Conservation (phyloP, 192 early-diverging fungal species). For the Coemansia sp. region DNA sequence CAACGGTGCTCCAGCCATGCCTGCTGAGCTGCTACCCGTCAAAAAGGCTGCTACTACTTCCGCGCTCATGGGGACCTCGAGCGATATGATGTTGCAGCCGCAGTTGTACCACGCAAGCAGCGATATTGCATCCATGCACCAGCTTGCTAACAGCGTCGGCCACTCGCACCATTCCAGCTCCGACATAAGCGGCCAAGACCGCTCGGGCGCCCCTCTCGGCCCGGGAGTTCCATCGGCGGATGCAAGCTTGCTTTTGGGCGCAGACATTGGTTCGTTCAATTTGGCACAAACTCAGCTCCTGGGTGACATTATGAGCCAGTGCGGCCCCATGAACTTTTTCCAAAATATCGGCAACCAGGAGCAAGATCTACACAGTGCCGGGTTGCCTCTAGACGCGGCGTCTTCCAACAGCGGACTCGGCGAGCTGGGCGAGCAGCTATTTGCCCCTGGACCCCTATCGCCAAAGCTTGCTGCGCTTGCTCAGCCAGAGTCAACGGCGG, state of each 20-base stretch:
- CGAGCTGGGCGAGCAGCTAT: not conserved
- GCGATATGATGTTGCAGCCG: not conserved
- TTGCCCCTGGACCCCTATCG: not conserved
- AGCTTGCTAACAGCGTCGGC: not conserved
- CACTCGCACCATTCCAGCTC: not conserved
- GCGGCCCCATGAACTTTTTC: not conserved
- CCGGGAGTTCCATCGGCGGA: not conserved
- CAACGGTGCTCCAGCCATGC: not conserved
- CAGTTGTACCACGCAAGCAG: slow-evolving; percentile 1
- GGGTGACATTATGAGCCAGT: not conserved
- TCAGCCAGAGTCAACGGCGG: not conserved
- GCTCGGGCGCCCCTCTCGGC: not conserved
- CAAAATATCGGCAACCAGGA: not conserved
- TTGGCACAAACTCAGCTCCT: not conserved
- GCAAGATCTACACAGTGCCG: not conserved
- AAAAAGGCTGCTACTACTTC: not conserved
- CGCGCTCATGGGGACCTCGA: not conserved
- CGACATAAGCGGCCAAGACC: not conserved
- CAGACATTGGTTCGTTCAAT: not conserved
- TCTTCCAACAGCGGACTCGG: not conserved
- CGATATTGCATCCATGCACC: not conserved
- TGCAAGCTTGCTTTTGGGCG: not conserved
- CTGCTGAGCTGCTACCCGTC: not conserved
- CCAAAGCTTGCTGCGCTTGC: not conserved
- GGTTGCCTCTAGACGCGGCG: not conserved